Base-by-base conservation (phyloP, 2,329 filamentous ascomycete species). In the Xylaria sp. region DNA sequence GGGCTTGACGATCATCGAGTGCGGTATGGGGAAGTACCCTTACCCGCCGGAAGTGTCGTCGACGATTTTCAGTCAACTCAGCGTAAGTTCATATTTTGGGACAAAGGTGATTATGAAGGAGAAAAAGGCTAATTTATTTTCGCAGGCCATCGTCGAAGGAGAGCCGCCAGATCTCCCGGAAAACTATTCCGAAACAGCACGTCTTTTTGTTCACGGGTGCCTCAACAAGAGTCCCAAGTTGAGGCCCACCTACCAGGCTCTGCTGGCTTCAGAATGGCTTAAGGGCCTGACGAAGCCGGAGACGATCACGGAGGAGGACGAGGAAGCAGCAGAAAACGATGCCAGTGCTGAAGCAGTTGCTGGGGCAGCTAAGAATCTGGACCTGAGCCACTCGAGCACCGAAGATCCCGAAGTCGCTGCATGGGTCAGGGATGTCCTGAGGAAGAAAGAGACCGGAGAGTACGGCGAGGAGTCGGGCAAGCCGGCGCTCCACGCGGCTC, bases 1-100 rank as follows among this genome's bases (percentile, higher is more conserved):
- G 63, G 94, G 94, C 16, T 73, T 99, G 69, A 95, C 91, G 22
- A 89, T 99, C 60, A 96, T 99, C 64, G 94, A 99, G 73, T 97
- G 93, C 71, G 93, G 93, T 20, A 86, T 95, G 79, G 94, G 94
- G 42, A 84, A 88, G 64, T 99, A 99, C 72, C 94, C 94, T 1
- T 99, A 99, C 67, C 93, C 94, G 4, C 93, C 94, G 0, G 94
- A 99, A 72, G 94, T 95, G 1, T 97, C 95, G 62, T 94, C 93
- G 71, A 97, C 96, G 68, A 99, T 99, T 63, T 97, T 99, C 78
- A 95, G 91, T 67, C 94, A 99, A 71, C 79, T 99, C 29, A 95
- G 89, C 66, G 94, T 97, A 81, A 86, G 92, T 86, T 20, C 22
- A 52, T 52, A 59, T 16, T 61, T 43, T 13, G 24, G 41, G 11